phyloP scores from a whole-genome alignment of 1,284 basidiomycete species.

The Mycosarcoma maydis region DNA sequence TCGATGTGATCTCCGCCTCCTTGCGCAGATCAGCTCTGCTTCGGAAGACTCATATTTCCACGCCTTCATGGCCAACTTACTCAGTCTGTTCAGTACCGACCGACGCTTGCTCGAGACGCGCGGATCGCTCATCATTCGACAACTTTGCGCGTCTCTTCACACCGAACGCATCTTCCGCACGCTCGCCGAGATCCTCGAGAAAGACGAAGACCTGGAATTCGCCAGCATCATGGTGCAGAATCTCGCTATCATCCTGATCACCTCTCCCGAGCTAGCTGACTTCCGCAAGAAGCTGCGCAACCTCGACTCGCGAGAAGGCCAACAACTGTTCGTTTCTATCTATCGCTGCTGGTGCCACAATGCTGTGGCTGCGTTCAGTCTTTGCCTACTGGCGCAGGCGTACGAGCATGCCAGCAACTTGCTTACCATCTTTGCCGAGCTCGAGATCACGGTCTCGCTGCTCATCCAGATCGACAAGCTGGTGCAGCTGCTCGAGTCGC shows the following conservation, averaged over 20 bases:
- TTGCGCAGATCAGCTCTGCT: conserved; percentile 90
- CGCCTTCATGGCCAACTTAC: conserved; percentile 91
- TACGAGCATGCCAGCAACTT: conserved; percentile 98
- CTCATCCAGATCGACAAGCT: conserved; percentile 98
- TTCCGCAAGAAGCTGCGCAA: conserved; percentile 92
- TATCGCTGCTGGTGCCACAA: conserved; percentile 99
- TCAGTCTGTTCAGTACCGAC: conserved; percentile 95
- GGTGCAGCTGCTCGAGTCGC: conserved; percentile 96
- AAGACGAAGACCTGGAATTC: conserved; percentile 98
- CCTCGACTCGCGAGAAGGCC: conserved; percentile 86
- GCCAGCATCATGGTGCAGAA: conserved; percentile 97
- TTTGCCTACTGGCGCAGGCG: conserved; percentile 94
- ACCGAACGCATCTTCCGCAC: conserved; percentile 95
- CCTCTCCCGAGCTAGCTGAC: conserved; percentile 91
- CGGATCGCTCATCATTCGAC: conserved; percentile 94
- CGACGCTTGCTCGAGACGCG: conserved; percentile 86
- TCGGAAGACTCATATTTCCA: conserved; percentile 97
- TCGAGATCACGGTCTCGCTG: conserved; percentile 93
- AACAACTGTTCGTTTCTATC: conserved; percentile 87
- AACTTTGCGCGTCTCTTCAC: conserved; percentile 91
- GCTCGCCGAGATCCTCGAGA: conserved; percentile 95
- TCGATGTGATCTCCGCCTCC: conserved; percentile 91
- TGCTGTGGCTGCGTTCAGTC: conserved; percentile 92
- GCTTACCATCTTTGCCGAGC: conserved; percentile 89
- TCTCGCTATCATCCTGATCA: conserved; percentile 94